Conservation (phyloP, 139 green algal species). For the Picochlorum sp. region DNA sequence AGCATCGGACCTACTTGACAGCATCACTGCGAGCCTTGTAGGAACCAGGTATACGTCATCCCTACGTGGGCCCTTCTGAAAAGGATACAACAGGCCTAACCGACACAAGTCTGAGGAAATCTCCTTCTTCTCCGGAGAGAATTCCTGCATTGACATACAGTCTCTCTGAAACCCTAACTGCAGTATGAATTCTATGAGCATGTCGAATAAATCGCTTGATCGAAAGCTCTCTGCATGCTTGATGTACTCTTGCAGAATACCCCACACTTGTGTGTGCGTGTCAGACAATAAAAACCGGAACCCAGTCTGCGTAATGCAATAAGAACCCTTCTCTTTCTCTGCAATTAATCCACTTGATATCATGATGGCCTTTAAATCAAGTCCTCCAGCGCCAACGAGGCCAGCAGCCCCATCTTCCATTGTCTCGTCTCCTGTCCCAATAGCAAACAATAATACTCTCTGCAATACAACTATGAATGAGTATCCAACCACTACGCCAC, state of each 20-base stretch:
- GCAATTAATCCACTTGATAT: background rate
- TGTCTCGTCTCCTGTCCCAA: conserved; percentile 13
- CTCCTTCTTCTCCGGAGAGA: conserved; percentile 29
- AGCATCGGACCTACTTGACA: conserved; percentile 15
- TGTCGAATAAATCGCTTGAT: conserved; percentile 10
- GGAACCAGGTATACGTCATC: conserved; percentile 32
- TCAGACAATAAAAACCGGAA: conserved; percentile 75
- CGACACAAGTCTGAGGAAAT: conserved; percentile 68
- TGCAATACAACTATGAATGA: conserved; percentile 12
- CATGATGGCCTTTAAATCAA: no score
- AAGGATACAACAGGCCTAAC: conserved; percentile 63
- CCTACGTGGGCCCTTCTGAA: conserved; percentile 21
- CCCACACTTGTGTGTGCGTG: conserved; percentile 72
- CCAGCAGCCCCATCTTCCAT: no score
- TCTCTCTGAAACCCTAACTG: conserved; percentile 68
- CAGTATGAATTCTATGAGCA: conserved; percentile 57
- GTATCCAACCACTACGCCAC: no score
- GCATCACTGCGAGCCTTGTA: conserved; percentile 50
- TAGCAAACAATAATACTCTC: conserved; percentile 50
- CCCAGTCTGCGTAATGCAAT: conserved; percentile 45
- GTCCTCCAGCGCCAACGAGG: no score
- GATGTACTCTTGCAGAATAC: conserved; percentile 72
- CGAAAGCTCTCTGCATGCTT: conserved; percentile 18
- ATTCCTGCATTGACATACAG: conserved; percentile 29
- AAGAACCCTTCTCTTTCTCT: background rate